These are phyloP conservation scores for Acrasis kona DNA, from an alignment of 78 protist species.

Conservation along the genomic window DNA sequence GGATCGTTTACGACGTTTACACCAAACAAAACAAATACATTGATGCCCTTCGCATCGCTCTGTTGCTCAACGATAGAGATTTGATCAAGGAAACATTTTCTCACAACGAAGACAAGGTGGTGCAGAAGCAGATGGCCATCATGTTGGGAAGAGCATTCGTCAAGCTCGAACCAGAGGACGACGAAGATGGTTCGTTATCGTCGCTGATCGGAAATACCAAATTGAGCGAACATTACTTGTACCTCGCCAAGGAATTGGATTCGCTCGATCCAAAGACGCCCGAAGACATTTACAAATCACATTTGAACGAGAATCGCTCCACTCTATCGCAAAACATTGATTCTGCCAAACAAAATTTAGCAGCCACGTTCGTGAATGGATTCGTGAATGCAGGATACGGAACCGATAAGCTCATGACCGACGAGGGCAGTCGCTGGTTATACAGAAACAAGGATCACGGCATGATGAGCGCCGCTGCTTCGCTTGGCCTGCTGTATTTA, in stretches of 20 bases:
- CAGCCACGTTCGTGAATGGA: slow-evolving; percentile 89
- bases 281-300: slow-evolving; percentile 90
- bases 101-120: neutral
- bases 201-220: slow-evolving; percentile 54
- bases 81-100: neutral
- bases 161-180: neutral
- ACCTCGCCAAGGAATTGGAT: slow-evolving; percentile 86
- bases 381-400: slow-evolving; percentile 89
- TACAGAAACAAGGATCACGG: slow-evolving; percentile 88
- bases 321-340: slow-evolving; percentile 29
- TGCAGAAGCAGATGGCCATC: slow-evolving; percentile 71
- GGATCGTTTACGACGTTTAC: slow-evolving; percentile 9
- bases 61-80: neutral
- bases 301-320: slow-evolving; percentile 29
- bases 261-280: slow-evolving; percentile 88
- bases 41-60: slow-evolving; percentile 41
- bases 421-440: slow-evolving; percentile 60
- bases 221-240: slow-evolving; percentile 57
- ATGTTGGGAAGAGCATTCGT: slow-evolving; percentile 57
- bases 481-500: slow-evolving; percentile 81
- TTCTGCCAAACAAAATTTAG: slow-evolving; percentile 80
- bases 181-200: slow-evolving; percentile 18
- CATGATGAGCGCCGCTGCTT: slow-evolving; percentile 87
- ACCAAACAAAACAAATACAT: neutral
- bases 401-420: slow-evolving; percentile 81